Conservation (phyloP, 1,284 basidiomycete genomes). For the Pseudozyma flocculosa region DNA sequence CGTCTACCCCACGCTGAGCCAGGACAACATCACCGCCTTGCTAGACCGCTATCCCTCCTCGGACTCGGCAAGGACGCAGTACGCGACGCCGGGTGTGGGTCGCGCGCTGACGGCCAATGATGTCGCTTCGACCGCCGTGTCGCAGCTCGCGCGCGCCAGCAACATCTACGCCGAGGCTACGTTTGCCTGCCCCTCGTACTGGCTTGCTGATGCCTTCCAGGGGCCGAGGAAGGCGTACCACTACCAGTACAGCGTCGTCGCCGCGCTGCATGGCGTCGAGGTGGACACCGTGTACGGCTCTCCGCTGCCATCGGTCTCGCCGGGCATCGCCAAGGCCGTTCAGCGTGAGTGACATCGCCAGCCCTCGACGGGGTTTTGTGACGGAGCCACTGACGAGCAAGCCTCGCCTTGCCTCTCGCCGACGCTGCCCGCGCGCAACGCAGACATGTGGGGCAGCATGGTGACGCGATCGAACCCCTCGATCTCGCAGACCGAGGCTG, state of each 20-base stretch:
- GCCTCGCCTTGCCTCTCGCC: no score
- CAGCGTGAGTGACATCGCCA: no score
- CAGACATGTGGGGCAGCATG: no score
- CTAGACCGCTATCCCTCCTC: conserved; percentile 15
- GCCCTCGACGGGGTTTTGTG: no score
- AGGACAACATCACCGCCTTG: conserved; percentile 10
- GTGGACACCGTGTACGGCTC: no score
- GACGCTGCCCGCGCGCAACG: no score
- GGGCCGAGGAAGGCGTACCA: conserved; percentile 15
- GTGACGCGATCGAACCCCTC: no score
- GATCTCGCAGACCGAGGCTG: no score
- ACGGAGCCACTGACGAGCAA: no score
- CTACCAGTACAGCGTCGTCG: conserved; percentile 25
- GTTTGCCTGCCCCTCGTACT: conserved; percentile 29
- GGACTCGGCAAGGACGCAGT: conserved; percentile 5
- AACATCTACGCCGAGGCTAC: conserved; percentile 30
- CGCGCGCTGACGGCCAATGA: conserved; percentile 11
- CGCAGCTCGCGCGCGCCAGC: conserved; percentile 19
- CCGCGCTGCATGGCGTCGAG: conserved; percentile 21
- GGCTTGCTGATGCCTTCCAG: conserved; percentile 27
- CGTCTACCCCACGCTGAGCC: conserved; percentile 7
- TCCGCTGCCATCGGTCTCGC: no score
- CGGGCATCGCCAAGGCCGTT: no score
- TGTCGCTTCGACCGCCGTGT: conserved; percentile 11
- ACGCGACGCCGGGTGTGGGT: conserved; percentile 16